A percentile compares a stretch with the other conserved stretches of the same genome.
Evolutionary conservation across 768 basidiomycete species (phyloP).

Genomic region (Pisolithus microcarpus): DNA sequence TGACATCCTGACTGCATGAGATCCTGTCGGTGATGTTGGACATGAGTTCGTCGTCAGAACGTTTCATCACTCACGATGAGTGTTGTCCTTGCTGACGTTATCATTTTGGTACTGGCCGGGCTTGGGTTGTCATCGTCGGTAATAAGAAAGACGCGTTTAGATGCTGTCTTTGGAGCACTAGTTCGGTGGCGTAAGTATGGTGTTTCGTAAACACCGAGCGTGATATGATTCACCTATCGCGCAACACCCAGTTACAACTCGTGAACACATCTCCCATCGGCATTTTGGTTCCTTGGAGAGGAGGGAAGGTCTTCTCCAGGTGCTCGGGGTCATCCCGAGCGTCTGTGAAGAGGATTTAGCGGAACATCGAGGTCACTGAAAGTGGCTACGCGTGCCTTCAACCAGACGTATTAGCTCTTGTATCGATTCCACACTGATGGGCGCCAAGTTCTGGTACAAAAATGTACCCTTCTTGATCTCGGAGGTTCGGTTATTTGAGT

Average conservation of each 20-base stretch:
- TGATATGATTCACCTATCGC: constrained; percentile 57
- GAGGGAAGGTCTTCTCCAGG: constrained; percentile 58
- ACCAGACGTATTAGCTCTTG: constrained; percentile 71
- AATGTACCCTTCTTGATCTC: constrained; percentile 66
- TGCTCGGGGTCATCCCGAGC: constrained; percentile 56
- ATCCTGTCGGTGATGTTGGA: constrained; percentile 45
- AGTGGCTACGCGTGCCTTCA: constrained; percentile 46
- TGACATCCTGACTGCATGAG: constrained; percentile 70
- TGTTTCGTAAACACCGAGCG: constrained; percentile 11
- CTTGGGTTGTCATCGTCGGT: constrained; percentile 61
- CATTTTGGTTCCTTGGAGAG: constrained; percentile 47
- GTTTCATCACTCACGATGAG: constrained; percentile 42
- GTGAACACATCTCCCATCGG: constrained; percentile 88
- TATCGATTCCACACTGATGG: constrained; percentile 75
- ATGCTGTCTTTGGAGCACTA: constrained; percentile 80
- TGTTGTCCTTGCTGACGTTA: constrained; percentile 66
- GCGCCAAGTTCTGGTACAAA: constrained; percentile 69
- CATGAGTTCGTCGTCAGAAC: neutral
- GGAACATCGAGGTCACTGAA: neutral
- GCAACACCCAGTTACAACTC: constrained; percentile 82
- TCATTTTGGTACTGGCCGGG: constrained; percentile 48
- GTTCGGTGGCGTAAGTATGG: neutral
- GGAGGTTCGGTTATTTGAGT: constrained; percentile 34
- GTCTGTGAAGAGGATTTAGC: constrained; percentile 33
- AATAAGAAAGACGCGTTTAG: constrained; percentile 89